Conservation (phyloP, 192 early-diverging fungal species). For the Gamsiella multidivaricata region DNA sequence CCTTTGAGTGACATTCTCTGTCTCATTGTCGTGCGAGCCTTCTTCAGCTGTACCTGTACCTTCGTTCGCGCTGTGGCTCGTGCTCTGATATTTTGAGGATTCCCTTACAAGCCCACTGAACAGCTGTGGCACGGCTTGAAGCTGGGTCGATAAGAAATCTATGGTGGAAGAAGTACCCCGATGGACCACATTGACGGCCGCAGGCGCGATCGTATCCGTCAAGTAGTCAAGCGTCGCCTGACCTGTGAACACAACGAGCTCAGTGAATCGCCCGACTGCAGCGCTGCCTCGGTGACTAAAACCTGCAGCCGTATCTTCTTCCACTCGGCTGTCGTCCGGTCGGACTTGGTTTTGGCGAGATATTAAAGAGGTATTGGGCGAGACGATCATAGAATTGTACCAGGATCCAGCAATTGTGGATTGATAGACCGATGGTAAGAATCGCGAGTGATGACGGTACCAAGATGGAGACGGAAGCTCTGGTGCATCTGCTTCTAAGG, state of each 20-base stretch:
- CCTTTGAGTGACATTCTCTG: no score
- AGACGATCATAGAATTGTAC: slow-evolving; percentile 3
- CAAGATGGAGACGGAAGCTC: neutral
- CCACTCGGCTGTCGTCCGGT: neutral
- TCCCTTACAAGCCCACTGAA: no score
- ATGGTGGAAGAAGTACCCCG: slow-evolving; percentile 9
- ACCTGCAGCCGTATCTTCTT: neutral
- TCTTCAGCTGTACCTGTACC: no score
- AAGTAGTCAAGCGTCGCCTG: slow-evolving; percentile 23
- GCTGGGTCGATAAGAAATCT: neutral
- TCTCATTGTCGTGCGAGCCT: no score
- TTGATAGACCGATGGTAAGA: neutral
- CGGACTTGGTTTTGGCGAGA: neutral
- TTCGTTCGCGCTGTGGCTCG: no score
- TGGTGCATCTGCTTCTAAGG: no score
- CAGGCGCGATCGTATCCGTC: neutral
- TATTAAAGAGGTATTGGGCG: neutral
- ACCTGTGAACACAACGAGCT: slow-evolving; percentile 5
- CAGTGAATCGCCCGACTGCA: neutral
- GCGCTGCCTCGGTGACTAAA: neutral
- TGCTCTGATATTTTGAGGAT: no score
- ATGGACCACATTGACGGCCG: slow-evolving; percentile 9
- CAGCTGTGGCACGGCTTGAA: neutral
- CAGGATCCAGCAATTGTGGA: slow-evolving; percentile 1
- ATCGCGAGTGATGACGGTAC: neutral